Evolutionary conservation across 1,284 basidiomycete species (phyloP).

Genomic region (Microbotryum silenes-acaulis): DNA sequence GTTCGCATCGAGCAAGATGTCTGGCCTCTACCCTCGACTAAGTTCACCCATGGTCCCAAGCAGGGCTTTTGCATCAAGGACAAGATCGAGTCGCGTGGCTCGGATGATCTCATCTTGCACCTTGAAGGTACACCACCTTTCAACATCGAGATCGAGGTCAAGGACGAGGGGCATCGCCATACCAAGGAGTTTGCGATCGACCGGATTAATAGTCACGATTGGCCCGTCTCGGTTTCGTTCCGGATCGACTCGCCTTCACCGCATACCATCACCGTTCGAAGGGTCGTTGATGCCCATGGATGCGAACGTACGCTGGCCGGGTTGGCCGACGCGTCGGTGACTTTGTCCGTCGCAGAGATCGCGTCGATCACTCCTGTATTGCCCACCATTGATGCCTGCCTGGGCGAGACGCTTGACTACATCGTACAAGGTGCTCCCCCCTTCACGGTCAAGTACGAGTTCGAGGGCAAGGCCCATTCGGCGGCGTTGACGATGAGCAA

Average conservation of each 20-base stretch:
- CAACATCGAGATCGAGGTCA: slow-evolving; percentile 64
- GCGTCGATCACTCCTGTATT: slow-evolving; percentile 83
- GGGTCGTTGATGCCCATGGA: slow-evolving; percentile 64
- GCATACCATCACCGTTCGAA: slow-evolving; percentile 68
- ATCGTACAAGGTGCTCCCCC: slow-evolving; percentile 91
- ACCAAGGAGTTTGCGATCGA: slow-evolving; percentile 50
- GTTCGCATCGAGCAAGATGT: slow-evolving; percentile 71
- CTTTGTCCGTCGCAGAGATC: slow-evolving; percentile 66
- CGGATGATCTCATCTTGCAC: slow-evolving; percentile 49
- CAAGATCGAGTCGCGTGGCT: slow-evolving; percentile 51
- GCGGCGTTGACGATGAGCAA: slow-evolving; percentile 66
- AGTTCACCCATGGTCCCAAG: slow-evolving; percentile 60
- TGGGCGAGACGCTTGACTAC: slow-evolving; percentile 84
- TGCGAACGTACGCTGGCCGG: slow-evolving; percentile 54
- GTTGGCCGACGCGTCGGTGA: background rate
- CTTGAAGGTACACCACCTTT: slow-evolving; percentile 84
- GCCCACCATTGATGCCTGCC: slow-evolving; percentile 71
- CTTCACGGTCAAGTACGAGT: slow-evolving; percentile 84
- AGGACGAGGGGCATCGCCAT: slow-evolving; percentile 61
- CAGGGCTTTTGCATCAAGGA: slow-evolving; percentile 71
- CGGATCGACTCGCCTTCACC: slow-evolving; percentile 67
- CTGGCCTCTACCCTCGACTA: slow-evolving; percentile 63
- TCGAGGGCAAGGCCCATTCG: slow-evolving; percentile 65
- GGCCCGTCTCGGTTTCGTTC: slow-evolving; percentile 71
- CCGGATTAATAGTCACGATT: slow-evolving; percentile 52